Base-by-base conservation (phyloP, 2,329 filamentous ascomycete genomes). In the Monosporascus sp. region DNA sequence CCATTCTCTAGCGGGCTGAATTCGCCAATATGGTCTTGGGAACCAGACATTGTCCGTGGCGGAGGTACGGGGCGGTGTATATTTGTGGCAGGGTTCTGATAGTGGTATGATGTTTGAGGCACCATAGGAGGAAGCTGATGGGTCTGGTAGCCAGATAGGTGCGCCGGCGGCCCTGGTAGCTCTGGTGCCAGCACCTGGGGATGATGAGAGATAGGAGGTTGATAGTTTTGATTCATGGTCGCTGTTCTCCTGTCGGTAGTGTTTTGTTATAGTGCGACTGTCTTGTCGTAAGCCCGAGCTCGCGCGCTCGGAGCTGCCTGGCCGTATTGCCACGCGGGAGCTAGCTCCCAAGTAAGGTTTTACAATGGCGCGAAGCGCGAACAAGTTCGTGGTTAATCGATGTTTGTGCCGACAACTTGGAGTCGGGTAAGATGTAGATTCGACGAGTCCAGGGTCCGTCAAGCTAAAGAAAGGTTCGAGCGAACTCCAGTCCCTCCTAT, bases 31-130 rank as follows among this genome's bases (percentile, higher is more conserved):
- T 63, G 63, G 38, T 66, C 64, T 55, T 63, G 59, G 17, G 62
- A 55, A 2, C 59, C 60, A 11, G 63, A 55, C 43, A 66, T 65
- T 44, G 61, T 53, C 52, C 64, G 60, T n/a, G 64, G 63, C 47
- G 64, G 64, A 49, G 64, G 63, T 60, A 66, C 65, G 39, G 61
- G 54, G 37, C 63, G 62, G 53, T 66, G 64, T 39, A 62, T 59
- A 47, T 63, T 64, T 41, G 59, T 53, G 55, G 65, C 64, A 49
- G 61, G 54, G 50, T 66, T 63, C 56, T 65, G 58, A 37, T 59
- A 63, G 49, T 65, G 65, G 37, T 64, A 64, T 18, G 53, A 25
- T 6, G 24, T 27, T 24, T 46, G 43, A 22, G 43, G 22, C 24
- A 46, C 43, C 43, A 46, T 46, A 18, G 43, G 43, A 24, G 43